These are phyloP conservation scores for Forsythia viridissima DNA, from an alignment of 257 asterid species.

Conservation along the genomic window DNA sequence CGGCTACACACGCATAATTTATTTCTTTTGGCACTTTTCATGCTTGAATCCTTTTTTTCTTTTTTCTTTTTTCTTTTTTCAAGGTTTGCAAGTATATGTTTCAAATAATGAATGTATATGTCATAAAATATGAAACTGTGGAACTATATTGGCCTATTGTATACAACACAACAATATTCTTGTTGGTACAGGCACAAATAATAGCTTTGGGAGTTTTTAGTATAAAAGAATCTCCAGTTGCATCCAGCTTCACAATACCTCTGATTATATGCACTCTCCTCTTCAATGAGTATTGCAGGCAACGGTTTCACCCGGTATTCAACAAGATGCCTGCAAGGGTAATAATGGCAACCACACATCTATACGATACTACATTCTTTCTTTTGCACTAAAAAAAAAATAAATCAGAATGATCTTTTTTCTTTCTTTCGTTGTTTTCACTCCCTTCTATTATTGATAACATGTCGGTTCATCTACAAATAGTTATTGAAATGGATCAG, in stretches of 20 bases:
- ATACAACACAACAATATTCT: conserved; percentile 88
- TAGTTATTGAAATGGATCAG: conserved; percentile 81
- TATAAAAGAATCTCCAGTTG: conserved; percentile 66
- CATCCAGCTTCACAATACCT: conserved; percentile 72
- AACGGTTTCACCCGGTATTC: conserved; percentile 74
- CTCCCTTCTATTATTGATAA: background rate
- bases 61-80: no score
- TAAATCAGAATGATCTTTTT: no score
- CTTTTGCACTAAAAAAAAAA: no score
- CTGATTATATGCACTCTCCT: conserved; percentile 73
- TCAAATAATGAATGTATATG: conserved; percentile 85
- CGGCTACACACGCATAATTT: no score
- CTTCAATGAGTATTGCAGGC: conserved; percentile 79
- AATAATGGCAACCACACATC: background rate
- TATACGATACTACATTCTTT: no score
- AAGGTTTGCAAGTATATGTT: conserved; percentile 2
- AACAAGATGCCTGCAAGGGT: conserved; percentile 65
- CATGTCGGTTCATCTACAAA: conserved; percentile 30
- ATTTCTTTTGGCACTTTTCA: no score
- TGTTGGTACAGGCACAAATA: conserved; percentile 72
- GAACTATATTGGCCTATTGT: conserved; percentile 49
- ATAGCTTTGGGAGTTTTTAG: conserved; percentile 84
- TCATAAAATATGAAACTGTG: conserved; percentile 75
- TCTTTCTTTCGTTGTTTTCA: no score
- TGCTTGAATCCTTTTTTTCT: no score